phyloP scores from a whole-genome alignment of 148 eudicot species.

The Oxyria digyna region DNA sequence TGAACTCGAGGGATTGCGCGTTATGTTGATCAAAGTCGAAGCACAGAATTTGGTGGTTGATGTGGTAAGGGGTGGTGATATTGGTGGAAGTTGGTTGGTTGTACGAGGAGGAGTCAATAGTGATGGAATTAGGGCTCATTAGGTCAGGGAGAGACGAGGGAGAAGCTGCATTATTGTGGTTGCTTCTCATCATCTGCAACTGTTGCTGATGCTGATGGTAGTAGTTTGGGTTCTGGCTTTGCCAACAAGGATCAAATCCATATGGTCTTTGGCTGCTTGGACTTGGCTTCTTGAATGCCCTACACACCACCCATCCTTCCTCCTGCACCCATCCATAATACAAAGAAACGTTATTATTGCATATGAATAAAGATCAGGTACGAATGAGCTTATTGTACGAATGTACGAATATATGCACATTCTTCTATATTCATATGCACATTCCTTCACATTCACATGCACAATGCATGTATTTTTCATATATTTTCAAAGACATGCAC shows the following conservation, averaged over 20 bases:
- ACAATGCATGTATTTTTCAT: too few relatives aligned
- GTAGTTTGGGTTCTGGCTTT: background rate
- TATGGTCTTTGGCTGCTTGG: slow-evolving; percentile 38
- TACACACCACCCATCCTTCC: slow-evolving; percentile 98
- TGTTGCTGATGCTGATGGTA: slow-evolving; percentile 2
- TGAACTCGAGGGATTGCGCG: background rate
- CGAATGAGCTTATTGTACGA: too few relatives aligned
- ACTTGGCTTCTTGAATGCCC: slow-evolving; percentile 84
- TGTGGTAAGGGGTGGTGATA: background rate
- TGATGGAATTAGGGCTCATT: slow-evolving; percentile 15
- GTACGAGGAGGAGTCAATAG: background rate
- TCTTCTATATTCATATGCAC: too few relatives aligned
- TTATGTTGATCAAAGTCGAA: background rate
- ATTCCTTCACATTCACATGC: too few relatives aligned
- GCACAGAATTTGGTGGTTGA: background rate
- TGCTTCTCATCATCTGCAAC: background rate
- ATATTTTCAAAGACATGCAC: too few relatives aligned
- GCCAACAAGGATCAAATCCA: slow-evolving; percentile 35
- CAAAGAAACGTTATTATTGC: too few relatives aligned
- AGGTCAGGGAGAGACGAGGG: slow-evolving; percentile 21
- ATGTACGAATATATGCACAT: too few relatives aligned
- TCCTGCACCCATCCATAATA: slow-evolving; percentile 32
- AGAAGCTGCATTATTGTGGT: background rate
- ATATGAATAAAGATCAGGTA: too few relatives aligned
- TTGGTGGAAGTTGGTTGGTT: background rate